Evolutionary conservation across 169 alveolate species (phyloP), one percentile per base, ranked within the genome.

Genomic region (Plasmodium sp.): DNA sequence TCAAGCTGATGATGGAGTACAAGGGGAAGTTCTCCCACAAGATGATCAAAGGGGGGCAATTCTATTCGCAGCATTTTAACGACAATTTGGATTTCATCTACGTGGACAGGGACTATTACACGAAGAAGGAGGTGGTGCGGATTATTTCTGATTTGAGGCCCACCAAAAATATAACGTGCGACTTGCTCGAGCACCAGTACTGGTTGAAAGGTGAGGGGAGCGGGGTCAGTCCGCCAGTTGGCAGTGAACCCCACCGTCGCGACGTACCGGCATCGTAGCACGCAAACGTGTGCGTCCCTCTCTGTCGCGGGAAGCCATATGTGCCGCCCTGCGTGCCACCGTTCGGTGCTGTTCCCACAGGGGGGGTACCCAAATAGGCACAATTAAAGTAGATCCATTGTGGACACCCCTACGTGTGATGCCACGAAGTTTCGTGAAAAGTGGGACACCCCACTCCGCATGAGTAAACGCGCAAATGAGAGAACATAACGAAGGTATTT

Each of bases 21-120:
- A 99, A 98, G 95, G 99, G 99, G 39, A 98, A 98, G 93, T 96
- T 98, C 73, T 99, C 99, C 34, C 96, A 94, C 71, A 97, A 98
- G 96, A 94, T 99, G 97, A 97, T 98, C 16, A 97, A 97, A 73
- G 97, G 97, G 56, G 99, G 99, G 2, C 97, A 96, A 84, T 96
- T 97, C 82, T 94, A 98, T 58, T 92, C 95, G 34, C 96, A 97
- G 56, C 99, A 98, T 85, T 98, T 98, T 92, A 96, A 97, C 56
- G 98, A 97, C 73, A 95, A 96, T 93, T 71, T 95, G 75, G 97
- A 96, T 92, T 97, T 97, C 94, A 71, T 93, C 48, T 97, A 96
- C 96, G 92, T 80, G 12, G 93, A 96, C 85, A 95, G 84, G 86
- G 99, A 97, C 82, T 58, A 97, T 54, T 96, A 90, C 97, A 97